phyloP scores from a whole-genome alignment of 1,284 basidiomycete genomes.

The Malassezia psittaci region DNA sequence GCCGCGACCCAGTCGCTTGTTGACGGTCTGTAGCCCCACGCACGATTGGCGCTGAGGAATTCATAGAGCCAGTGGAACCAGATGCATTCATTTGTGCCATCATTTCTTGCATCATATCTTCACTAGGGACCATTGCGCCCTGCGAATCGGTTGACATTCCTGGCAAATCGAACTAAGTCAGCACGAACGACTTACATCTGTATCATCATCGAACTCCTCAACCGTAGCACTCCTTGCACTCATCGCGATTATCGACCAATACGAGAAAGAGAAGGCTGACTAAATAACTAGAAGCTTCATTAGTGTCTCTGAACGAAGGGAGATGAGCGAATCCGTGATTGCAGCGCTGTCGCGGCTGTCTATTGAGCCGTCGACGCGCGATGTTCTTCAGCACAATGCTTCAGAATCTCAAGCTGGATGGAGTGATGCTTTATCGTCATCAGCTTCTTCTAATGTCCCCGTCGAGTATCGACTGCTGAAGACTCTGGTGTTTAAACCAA shows the following conservation, averaged over 20 bases:
- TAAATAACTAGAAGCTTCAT: slow-evolving; percentile 1
- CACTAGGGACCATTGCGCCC: slow-evolving; percentile 21
- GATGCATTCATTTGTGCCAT: slow-evolving; percentile 33
- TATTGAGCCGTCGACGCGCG: slow-evolving; percentile 2
- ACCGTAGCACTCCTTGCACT: slow-evolving; percentile 11
- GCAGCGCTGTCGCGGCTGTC: slow-evolving; percentile 15
- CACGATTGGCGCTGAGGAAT: slow-evolving; percentile 1
- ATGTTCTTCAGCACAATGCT: slow-evolving; percentile 2
- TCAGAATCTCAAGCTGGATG: slow-evolving; percentile 8
- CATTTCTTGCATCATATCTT: slow-evolving; percentile 36
- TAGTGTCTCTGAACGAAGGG: not conserved
- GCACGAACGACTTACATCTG: slow-evolving; percentile 26
- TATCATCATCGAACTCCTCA: slow-evolving; percentile 47
- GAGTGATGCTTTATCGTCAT: slow-evolving; percentile 5
- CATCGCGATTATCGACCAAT: not conserved
- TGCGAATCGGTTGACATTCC: slow-evolving; percentile 3
- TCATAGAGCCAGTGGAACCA: slow-evolving; percentile 9
- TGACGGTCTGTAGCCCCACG: slow-evolving; percentile 1
- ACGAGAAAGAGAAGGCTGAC: not conserved
- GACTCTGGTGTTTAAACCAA: slow-evolving; percentile 78
- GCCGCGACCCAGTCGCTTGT: not conserved
- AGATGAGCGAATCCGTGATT: slow-evolving; percentile 14
- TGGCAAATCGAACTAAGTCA: slow-evolving; percentile 18
- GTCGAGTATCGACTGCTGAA: slow-evolving; percentile 49
- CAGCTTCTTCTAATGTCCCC: slow-evolving; percentile 1